Base-by-base conservation (phyloP, 305 asterid genomes). In the Rubia peregrina region DNA sequence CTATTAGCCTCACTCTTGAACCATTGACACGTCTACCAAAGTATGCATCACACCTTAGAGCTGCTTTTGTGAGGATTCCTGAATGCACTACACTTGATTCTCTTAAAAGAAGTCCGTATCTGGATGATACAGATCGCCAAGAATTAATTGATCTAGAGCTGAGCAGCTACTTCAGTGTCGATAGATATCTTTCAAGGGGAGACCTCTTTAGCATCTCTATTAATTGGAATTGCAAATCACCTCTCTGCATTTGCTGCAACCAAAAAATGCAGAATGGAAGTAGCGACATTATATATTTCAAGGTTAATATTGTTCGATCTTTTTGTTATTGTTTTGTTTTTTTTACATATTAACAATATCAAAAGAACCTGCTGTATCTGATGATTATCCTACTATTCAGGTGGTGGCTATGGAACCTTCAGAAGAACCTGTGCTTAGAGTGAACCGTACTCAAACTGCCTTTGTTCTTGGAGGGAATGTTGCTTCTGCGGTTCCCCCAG, bases 21-120 rank as follows among this genome's bases (percentile, higher is more conserved):
- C 87, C 98, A 62, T 86, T 80, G 79, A 71, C 62, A 22, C 85
- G 81, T 83, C 75, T 82, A 67, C 97, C 95, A 24, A 86, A 80
- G 79, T 88, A 83, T 79, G 96, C 97, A 74, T 88, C 96, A 46
- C 98, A 93, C 83, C 79, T 93, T 78, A 85, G 98, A 86, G 92
- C 75, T 68, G 83, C 96, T 69, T 90, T 90, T 80, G 97, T 93
- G 76, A 90, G 92, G 85, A 83, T 90, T 80, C 98, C 98, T 5
- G 88, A 87, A 77, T 90, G 96, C 71, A 91, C 85, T 55, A 82
- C 82, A 74, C 90, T 93, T 70, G 91, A 83, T 42, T 86, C 85
- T 71, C 92, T 89, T 69, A 88, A 84, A 83, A 87, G 84, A 76
- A 74, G 83, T 70, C 90, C 95, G 12, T 77, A 85, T 6, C 77